Conservation (phyloP, 1,284 basidiomycete species). For the Psilocybe mexicana region DNA sequence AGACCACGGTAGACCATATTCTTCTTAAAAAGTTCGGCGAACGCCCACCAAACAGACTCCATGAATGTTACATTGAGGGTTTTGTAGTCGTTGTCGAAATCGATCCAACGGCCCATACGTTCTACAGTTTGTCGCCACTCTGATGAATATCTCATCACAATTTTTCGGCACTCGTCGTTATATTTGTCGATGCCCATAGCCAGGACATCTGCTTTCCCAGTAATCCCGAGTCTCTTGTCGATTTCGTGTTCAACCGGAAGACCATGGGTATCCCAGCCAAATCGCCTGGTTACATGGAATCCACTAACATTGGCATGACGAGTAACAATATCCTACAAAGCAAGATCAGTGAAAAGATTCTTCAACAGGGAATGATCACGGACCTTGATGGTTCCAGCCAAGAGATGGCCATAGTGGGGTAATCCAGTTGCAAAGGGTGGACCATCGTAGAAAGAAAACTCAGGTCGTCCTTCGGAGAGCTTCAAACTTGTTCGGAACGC, state of each 20-base stretch:
- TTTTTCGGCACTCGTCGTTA: slow-evolving; percentile 95
- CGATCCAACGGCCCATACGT: slow-evolving; percentile 99
- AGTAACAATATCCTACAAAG: slow-evolving; percentile 87
- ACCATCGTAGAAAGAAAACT: slow-evolving; percentile 96
- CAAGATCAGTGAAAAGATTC: slow-evolving; percentile 5
- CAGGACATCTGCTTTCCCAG: slow-evolving; percentile 92
- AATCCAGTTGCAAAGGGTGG: slow-evolving; percentile 97
- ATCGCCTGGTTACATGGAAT: slow-evolving; percentile 91
- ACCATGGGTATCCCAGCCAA: slow-evolving; percentile 99
- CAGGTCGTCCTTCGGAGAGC: slow-evolving; percentile 86
- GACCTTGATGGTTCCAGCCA: slow-evolving; percentile 96
- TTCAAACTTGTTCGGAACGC: slow-evolving; percentile 95
- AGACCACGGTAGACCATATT: slow-evolving; percentile 94
- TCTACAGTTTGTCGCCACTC: slow-evolving; percentile 97
- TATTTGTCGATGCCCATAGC: slow-evolving; percentile 97
- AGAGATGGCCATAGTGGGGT: slow-evolving; percentile 94
- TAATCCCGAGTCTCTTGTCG: slow-evolving; percentile 95
- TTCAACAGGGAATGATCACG: neutral
- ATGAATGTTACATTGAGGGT: slow-evolving; percentile 93
- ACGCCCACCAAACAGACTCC: slow-evolving; percentile 99
- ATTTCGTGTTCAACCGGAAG: slow-evolving; percentile 99
- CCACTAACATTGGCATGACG: slow-evolving; percentile 94
- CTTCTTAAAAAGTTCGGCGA: slow-evolving; percentile 90
- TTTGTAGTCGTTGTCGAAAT: slow-evolving; percentile 99
- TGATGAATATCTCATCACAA: slow-evolving; percentile 95